Evolutionary conservation across 352 stramenopile species (phyloP), one percentile per base, ranked within the genome.

Genomic region (Phytophthora cajani): DNA sequence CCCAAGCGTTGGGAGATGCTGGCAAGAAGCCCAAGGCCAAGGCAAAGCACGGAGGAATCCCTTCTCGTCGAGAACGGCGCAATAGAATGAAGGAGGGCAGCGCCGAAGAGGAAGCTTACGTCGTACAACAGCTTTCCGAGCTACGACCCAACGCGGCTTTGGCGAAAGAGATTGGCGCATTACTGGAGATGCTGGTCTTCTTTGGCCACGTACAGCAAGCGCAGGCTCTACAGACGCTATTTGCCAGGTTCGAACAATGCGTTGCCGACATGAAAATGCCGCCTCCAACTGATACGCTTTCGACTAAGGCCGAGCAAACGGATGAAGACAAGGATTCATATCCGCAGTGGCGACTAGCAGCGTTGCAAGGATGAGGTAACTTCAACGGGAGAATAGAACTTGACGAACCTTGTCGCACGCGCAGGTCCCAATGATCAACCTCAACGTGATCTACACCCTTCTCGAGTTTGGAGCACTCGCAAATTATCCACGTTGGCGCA

Each of bases 41-140:
- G 42, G 44, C 44, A 16, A 84, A 89, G 57, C 85, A 80, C 63
- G 75, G 76, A 52, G 76, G 78, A 0, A 80, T 74, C 36, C 73
- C 75, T 16, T 85, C 84, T 49, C 75, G 82, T 51, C 65, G 75
- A 56, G 84, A 93, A 52, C 74, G 87, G 25, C 75, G 83, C 2
- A 85, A 85, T 36, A 80, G 85, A 50, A 87, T 94, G 68, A 88
- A 91, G 33, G 74, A 90, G 50, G 87, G 87, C 11, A 91, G 82
- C 19, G 78, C 73, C 3, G 85, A 94, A 49, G 87, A 94, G 52
- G 85, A 93, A 58, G 66, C 75, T 12, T 88, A 91, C 38, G 81
- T 93, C 38, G 61, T 53, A 7, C 71, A 86, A 69, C 78, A 91
- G 63, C 64, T 89, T 30, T 63, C 58, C 1, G 75, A 75, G 44